These are phyloP conservation scores for Diaporthe sp. DNA, from an alignment of 2,329 filamentous ascomycete species.

Conservation along the genomic window DNA sequence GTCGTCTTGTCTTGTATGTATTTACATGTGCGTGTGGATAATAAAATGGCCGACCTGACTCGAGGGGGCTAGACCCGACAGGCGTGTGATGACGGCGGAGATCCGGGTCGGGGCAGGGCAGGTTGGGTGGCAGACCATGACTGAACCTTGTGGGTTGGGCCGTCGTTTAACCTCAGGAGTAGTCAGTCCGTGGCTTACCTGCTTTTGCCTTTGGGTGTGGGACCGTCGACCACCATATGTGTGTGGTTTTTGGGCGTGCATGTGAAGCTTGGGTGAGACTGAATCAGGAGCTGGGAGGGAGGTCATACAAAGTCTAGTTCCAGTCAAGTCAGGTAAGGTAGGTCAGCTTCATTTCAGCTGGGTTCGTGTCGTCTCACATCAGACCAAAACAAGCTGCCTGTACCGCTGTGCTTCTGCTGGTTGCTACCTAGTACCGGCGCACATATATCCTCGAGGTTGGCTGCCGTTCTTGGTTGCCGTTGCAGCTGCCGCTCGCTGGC, in stretches of 20 bases:
- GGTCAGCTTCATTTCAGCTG: neutral
- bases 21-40: neutral
- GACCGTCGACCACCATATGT: neutral
- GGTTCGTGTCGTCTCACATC: slow-evolving; percentile 24
- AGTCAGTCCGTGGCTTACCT: neutral
- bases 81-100: neutral
- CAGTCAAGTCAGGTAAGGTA: slow-evolving; percentile 10
- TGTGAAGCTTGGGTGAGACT: slow-evolving; percentile 18
- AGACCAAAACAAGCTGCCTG: neutral
- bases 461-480: slow-evolving; percentile 18
- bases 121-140: neutral
- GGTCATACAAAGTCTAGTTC: slow-evolving; percentile 7
- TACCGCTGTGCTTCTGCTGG: neutral
- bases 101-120: neutral
- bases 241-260: slow-evolving; percentile 9
- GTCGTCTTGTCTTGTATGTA: neutral
- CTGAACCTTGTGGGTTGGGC: slow-evolving; percentile 20
- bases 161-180: neutral
- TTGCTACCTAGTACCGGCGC: no score
- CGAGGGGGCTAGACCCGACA: neutral
- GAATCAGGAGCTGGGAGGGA: slow-evolving; percentile 25
- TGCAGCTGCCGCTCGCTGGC: slow-evolving; percentile 8
- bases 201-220: neutral
- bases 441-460: slow-evolving; percentile 1
- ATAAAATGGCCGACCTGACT: neutral